Base-by-base conservation (phyloP, 2,329 filamentous ascomycete species). In the Colletotrichum nymphaeae region DNA sequence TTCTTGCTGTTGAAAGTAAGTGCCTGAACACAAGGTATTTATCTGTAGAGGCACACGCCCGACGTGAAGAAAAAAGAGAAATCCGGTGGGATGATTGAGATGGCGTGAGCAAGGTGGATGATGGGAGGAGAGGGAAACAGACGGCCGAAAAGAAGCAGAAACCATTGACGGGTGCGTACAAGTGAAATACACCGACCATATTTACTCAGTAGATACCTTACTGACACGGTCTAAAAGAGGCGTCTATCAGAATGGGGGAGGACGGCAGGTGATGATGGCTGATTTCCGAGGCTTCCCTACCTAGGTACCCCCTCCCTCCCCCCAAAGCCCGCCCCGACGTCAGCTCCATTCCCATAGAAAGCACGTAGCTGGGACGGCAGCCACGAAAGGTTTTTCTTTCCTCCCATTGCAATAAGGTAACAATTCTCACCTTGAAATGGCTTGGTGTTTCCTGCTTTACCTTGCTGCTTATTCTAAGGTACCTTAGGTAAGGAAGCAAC, bases 211-310 rank as follows among this genome's bases (percentile, higher is more conserved):
- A n/a, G n/a, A n/a, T n/a, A 32, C 30, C 30, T 32, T 32, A 32
- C 30, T 63, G 28, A 22, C 32, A n/a, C 9, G 63, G 22, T 16
- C 12, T 30, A 16, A 57, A 46, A 30, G 63, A 46, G 52, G 52
- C 32, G 63, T 65, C 63, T 65, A 65, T 65, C 52, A 65, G 56
- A 56, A 56, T 28, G 46, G 46, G 49, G 26, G 30, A 42, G 46
- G 14, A 42, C 16, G 37, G 37, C 28, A 19, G 46, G 62, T 53
- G 30, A 52, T 55, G 30, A 37, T 35, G 63, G 52, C n/a, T 42
- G 30, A 37, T 64, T 53, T 37, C 46, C 62, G 42, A 22, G 30
- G 8, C 28, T 63, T 63, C 42, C 19, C 7, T 35, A 42, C 37
- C 26, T 28, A 28, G 26, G 26, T 28, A 26, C 37, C 42, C 42